Base-by-base conservation (phyloP, 768 basidiomycete genomes). In the Kwoniella botswanensis region DNA sequence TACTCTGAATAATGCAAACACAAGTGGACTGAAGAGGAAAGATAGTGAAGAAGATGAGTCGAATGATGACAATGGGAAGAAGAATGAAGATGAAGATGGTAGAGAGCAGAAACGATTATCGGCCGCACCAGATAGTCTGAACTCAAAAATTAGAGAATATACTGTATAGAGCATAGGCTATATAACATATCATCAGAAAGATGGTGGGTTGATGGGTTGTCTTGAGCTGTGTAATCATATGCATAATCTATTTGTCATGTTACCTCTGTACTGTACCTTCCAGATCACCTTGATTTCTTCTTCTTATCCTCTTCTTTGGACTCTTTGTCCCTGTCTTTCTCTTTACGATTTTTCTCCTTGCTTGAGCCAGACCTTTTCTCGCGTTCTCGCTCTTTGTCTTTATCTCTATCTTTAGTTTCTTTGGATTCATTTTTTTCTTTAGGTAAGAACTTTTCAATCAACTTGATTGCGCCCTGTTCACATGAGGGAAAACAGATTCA, bases 391-490 rank as follows among this genome's bases (percentile, higher is more conserved):
- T 55, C 61, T 43, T 64, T 67, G 7, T 63, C 58, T 63, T 59
- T 35, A 12, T 42, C 63, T 56, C 65, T 57, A 17, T 70, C 60
- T 35, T 66, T 69, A 18, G 56, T 55, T 22, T 62, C 55, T 24
- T 44, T 43, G 3, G 68, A 50, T 53, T 71, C 57, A 35, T 62
- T 46, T 24, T 29, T 50, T 5, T 65, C 46, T 44, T 46, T 53
- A 4, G 65, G 76, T 35, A 79, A 55, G 41, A 77, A 76, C 58
- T 54, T 59, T n/a, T 71, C 60, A 18, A 77, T 53, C 22, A 79
- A 26, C 62, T 71, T 72, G 22, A 74, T 63, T 7, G 76, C 72
- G 12, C 76, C 78, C 71, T 77, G 10, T 35, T 5, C 3, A 35
- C 35, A 35, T 35, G 35, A 35, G 35, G 3, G 35, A 35, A 35